Percentiles rank a stretch among this genome's conserved stretches.
These are phyloP conservation scores for Chenopodium suecicum DNA, from an alignment of 148 eudicot genomes.

Conservation along the genomic window DNA sequence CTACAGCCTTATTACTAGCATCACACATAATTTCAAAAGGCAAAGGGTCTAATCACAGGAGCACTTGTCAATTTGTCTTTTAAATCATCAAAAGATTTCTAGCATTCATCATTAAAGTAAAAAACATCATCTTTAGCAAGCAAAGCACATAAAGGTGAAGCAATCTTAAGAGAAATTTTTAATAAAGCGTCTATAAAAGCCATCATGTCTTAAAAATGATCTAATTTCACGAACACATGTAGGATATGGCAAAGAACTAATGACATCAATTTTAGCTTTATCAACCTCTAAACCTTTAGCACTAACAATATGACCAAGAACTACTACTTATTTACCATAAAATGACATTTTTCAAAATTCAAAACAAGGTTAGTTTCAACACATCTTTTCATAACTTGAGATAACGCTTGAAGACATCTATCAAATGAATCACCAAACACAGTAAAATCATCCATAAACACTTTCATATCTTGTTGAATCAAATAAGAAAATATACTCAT, in stretches of 20 bases:
- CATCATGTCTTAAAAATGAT: not conserved
- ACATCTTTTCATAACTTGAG: not conserved
- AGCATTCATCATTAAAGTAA: too few relatives aligned
- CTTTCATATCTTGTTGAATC: too few relatives aligned
- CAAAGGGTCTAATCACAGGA: not conserved
- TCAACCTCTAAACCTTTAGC: conserved; percentile 9
- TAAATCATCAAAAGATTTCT: not conserved
- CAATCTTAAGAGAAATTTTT: not conserved
- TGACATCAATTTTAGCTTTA: conserved; percentile 15
- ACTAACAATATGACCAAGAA: not conserved
- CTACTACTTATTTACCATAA: not conserved
- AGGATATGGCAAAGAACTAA: conserved; percentile 10
- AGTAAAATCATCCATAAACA: not conserved
- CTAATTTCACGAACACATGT: not conserved
- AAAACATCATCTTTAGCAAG: too few relatives aligned
- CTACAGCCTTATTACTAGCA: not conserved
- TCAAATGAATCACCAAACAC: conserved; percentile 12
- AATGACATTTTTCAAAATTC: too few relatives aligned
- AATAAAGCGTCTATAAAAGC: not conserved
- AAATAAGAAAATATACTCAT: too few relatives aligned
- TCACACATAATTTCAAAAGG: conserved; percentile 10
- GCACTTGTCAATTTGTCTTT: not conserved
- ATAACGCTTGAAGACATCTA: not conserved
- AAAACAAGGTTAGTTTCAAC: not conserved
- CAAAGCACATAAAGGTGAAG: not conserved